Evolutionary conservation across 2,329 filamentous ascomycete species (phyloP).

Genomic region (Ceratocystis cacaofunesta): DNA sequence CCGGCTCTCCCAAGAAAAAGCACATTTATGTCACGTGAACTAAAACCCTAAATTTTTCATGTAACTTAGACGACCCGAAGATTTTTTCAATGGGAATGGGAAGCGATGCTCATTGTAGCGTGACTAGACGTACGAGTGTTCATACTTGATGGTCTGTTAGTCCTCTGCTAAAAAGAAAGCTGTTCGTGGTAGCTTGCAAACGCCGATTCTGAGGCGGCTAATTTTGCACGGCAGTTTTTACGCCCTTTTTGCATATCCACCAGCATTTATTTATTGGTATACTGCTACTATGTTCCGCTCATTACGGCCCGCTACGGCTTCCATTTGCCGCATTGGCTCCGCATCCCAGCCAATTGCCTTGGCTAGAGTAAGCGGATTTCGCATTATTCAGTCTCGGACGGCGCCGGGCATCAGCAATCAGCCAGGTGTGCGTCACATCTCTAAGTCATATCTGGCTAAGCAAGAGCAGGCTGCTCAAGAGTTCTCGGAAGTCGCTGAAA

Average conservation of each 20-base stretch:
- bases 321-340: slow-evolving; percentile 6
- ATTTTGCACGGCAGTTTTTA: not conserved
- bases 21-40: not conserved
- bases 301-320: slow-evolving; percentile 6
- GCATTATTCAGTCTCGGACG: not conserved
- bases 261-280: not conserved
- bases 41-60: not conserved
- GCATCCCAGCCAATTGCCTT: not conserved
- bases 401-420: not conserved
- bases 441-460: slow-evolving; percentile 32
- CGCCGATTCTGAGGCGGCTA: not conserved
- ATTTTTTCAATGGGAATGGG: not conserved
- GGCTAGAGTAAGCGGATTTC: not conserved
- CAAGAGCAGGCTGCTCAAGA: slow-evolving; percentile 27
- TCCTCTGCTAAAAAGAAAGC: not conserved
- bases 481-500: slow-evolving; percentile 35
- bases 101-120: not conserved
- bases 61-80: not conserved
- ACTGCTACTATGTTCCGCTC: slow-evolving; percentile 13
- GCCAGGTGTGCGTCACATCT: slow-evolving; percentile 25
- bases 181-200: not conserved
- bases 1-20: slow-evolving; percentile 8
- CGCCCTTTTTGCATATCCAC: not conserved
- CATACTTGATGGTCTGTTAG: not conserved
- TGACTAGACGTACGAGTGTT: not conserved